phyloP scores from a whole-genome alignment of 306 rosid genomes.

The Citrullus amarus region DNA sequence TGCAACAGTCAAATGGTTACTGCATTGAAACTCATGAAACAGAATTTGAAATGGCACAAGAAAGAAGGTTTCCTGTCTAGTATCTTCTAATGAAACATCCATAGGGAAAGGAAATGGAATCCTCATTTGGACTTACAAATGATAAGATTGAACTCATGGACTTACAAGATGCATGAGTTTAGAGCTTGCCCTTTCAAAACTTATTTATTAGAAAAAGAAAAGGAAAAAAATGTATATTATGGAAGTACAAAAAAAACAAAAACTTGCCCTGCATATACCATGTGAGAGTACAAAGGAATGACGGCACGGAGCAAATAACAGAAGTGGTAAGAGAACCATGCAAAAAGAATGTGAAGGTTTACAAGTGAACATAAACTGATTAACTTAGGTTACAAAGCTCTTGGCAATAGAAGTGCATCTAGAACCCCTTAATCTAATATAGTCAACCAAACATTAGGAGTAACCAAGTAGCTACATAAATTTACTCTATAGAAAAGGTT shows the following conservation, averaged over 20 bases:
- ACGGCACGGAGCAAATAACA: not conserved
- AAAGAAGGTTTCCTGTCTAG: not conserved
- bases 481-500: not conserved
- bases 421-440: not conserved
- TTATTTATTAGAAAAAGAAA: not conserved
- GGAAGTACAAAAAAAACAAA: not conserved
- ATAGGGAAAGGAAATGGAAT: not conserved
- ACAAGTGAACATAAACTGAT: not conserved
- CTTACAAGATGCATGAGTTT: not conserved
- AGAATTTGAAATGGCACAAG: not conserved
- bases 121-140: not conserved
- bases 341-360: not conserved
- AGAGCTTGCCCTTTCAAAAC: not conserved
- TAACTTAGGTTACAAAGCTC: not conserved
- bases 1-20: not conserved
- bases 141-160: not conserved
- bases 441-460: not conserved
- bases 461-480: not conserved
- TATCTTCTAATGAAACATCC: not conserved
- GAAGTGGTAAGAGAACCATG: not conserved
- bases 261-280: not conserved
- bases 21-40: not conserved
- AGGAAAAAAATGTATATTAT: not conserved
- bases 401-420: not conserved
- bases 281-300: not conserved